Percentiles rank a stretch among this genome's conserved stretches.
These are phyloP conservation scores for Isabelozyma rhagii DNA, from an alignment of 805 yeast genomes.

Conservation along the genomic window DNA sequence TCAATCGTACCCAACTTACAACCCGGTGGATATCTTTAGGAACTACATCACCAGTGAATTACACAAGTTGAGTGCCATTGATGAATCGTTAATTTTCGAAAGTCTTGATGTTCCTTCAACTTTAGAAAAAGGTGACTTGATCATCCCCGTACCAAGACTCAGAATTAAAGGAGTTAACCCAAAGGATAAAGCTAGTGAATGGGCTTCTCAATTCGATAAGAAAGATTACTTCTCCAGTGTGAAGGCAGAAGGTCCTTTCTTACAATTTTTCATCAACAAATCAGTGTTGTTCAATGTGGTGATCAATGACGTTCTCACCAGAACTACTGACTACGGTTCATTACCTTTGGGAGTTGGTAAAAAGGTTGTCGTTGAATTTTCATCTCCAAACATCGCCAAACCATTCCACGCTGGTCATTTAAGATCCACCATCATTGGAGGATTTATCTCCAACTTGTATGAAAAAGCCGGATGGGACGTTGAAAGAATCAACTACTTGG, in stretches of 20 bases:
- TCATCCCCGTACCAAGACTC: conserved; percentile 88
- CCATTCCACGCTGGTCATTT: conserved; percentile 99
- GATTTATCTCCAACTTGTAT: conserved; percentile 84
- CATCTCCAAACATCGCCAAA: conserved; percentile 98
- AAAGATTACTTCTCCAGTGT: conserved; percentile 69
- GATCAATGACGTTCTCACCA: conserved; percentile 62
- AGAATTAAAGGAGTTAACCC: conserved; percentile 75
- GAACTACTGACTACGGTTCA: conserved; percentile 65
- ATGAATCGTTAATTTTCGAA: conserved; percentile 64
- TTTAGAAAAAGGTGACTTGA: conserved; percentile 87
- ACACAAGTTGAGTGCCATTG: conserved; percentile 69
- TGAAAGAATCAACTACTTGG: conserved; percentile 85
- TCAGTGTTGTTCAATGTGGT: conserved; percentile 64
- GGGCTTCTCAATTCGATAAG: conserved; percentile 75
- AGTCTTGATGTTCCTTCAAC: conserved; percentile 87
- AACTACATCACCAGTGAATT: conserved; percentile 83
- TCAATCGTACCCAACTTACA: conserved; percentile 72
- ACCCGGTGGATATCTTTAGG: conserved; percentile 85
- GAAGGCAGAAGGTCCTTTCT: conserved; percentile 81
- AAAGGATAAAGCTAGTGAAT: conserved; percentile 67
- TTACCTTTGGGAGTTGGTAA: conserved; percentile 71
- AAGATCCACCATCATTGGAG: conserved; percentile 97
- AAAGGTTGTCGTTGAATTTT: conserved; percentile 79
- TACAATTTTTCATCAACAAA: conserved; percentile 83
- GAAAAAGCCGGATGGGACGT: conserved; percentile 94